These are phyloP conservation scores for Colletotrichum gigasporum DNA, from an alignment of 2,329 filamentous ascomycete genomes.

Conservation along the genomic window DNA sequence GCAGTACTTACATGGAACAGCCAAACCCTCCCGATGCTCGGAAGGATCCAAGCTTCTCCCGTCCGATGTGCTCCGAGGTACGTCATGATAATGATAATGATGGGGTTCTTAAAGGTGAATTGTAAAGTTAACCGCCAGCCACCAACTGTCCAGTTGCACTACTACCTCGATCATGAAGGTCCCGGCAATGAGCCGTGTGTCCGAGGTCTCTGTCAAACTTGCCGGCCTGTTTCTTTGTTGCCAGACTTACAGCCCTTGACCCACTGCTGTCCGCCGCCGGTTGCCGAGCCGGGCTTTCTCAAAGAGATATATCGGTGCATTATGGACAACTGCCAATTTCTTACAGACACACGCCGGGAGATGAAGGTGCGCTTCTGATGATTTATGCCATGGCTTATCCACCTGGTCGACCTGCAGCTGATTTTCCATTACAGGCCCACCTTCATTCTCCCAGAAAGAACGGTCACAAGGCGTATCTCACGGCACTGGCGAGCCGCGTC, in stretches of 20 bases:
- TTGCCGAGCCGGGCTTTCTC: constrained; percentile 21
- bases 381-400: neutral
- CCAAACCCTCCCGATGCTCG: constrained; percentile 14
- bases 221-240: constrained; percentile 17
- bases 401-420: no score
- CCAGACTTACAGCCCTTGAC: constrained; percentile 26
- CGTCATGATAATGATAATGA: neutral
- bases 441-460: constrained; percentile 27
- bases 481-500: constrained; percentile 12
- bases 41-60: constrained; percentile 24
- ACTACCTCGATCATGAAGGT: constrained; percentile 31
- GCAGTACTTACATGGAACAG: constrained; percentile 11
- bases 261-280: constrained; percentile 29
- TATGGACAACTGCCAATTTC: constrained; percentile 29
- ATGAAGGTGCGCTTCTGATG: constrained; percentile 22
- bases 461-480: constrained; percentile 25
- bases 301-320: constrained; percentile 31
- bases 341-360: constrained; percentile 26
- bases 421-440: constrained; percentile 21
- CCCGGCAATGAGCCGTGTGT: constrained; percentile 28
- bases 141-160: constrained; percentile 15
- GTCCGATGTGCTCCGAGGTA: constrained; percentile 26
- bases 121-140: constrained; percentile 7
- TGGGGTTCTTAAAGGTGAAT: neutral
- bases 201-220: constrained; percentile 25